Evolutionary conservation across 176 grass and related monocot species (phyloP).

Genomic region (Eleusine indica): DNA sequence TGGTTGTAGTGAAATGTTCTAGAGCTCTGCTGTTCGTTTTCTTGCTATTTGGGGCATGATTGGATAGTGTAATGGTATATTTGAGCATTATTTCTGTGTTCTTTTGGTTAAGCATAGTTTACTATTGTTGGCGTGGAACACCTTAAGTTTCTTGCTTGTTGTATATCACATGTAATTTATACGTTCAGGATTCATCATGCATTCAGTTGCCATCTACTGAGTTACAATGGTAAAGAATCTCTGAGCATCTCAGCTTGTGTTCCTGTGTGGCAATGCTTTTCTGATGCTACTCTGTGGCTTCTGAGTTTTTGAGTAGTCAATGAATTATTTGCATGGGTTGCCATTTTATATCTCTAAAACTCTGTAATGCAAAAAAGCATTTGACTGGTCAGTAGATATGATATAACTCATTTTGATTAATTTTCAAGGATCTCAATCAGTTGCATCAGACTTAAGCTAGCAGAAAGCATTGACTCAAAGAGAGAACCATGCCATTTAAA

Average conservation of each 20-base stretch:
- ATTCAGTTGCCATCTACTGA: background rate
- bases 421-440: slow-evolving; percentile 16
- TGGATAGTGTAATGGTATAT: background rate
- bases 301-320: slow-evolving; percentile 5
- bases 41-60: slow-evolving; percentile 6
- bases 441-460: background rate
- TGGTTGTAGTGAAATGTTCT: background rate
- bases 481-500: background rate
- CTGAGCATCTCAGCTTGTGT: background rate
- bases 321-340: slow-evolving; percentile 4
- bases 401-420: slow-evolving; percentile 16
- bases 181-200: slow-evolving; percentile 1
- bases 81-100: background rate
- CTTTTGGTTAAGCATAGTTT: slow-evolving; percentile 10
- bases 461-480: background rate
- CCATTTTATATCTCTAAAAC: background rate
- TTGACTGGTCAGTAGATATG: background rate
- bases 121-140: background rate
- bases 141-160: background rate
- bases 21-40: background rate
- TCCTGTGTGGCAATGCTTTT: background rate
- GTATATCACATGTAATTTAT: background rate
- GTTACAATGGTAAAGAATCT: background rate
- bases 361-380: slow-evolving; percentile 4
- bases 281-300: background rate